A percentile compares a stretch with the other conserved stretches of the same genome.
Evolutionary conservation across 2,329 filamentous ascomycete genomes (phyloP).

Genomic region (Aspergillus eucalypticola): DNA sequence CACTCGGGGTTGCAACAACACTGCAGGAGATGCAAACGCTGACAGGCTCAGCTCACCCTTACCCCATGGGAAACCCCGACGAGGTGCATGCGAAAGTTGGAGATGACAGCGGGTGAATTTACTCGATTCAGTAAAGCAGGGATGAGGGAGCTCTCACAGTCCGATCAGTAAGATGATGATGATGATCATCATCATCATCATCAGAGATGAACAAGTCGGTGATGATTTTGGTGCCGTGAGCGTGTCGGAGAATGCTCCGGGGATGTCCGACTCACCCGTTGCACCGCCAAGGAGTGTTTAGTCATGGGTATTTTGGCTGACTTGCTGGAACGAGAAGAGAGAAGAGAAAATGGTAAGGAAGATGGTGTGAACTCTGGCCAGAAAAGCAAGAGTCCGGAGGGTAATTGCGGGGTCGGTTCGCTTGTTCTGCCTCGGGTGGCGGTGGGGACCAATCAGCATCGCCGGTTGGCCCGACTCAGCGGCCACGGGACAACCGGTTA

Average conservation of each 20-base stretch:
- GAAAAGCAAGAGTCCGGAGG: neutral
- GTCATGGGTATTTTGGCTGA: neutral
- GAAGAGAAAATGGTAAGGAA: neutral
- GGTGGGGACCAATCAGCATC: slow-evolving; percentile 20
- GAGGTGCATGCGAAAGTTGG: neutral
- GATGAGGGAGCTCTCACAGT: neutral
- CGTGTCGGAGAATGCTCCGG: neutral
- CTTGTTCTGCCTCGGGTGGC: slow-evolving; percentile 20
- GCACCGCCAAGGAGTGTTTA: neutral
- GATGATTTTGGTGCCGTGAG: neutral
- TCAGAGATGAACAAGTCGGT: neutral
- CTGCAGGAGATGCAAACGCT: too few species aligned
- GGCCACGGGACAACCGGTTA: slow-evolving; percentile 26
- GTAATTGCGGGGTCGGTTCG: slow-evolving; percentile 24
- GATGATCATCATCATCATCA: too few species aligned
- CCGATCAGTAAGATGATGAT: neutral
- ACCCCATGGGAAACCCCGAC: neutral
- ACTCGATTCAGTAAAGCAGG: slow-evolving; percentile 1
- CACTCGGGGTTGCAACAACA: neutral
- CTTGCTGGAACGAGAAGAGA: neutral
- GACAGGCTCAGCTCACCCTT: neutral
- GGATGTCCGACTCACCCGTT: neutral
- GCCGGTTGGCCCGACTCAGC: slow-evolving; percentile 18
- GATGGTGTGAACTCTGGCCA: too few species aligned
- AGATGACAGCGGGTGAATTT: slow-evolving; percentile 7